phyloP scores from a whole-genome alignment of 1,284 basidiomycete species.

The Athelia psychrophila region DNA sequence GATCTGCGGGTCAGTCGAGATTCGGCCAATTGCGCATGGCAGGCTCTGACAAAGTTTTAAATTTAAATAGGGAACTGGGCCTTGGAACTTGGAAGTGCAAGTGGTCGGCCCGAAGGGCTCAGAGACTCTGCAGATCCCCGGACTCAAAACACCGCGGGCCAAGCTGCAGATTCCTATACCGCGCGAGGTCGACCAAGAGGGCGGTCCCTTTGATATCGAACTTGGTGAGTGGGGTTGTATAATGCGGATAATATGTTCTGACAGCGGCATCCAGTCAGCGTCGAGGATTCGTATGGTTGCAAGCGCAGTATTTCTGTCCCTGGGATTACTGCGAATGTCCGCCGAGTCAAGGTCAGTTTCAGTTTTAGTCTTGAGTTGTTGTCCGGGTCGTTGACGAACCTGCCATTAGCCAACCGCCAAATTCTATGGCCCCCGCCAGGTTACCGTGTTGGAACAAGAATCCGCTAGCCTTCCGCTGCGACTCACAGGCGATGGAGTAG shows the following conservation, averaged over 20 bases:
- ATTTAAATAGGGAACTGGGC: constrained; percentile 73
- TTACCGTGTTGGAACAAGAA: constrained; percentile 78
- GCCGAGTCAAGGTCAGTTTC: constrained; percentile 67
- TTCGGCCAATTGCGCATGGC: background rate
- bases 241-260: constrained; percentile 2
- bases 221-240: constrained; percentile 45
- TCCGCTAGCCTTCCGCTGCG: constrained; percentile 72
- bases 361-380: background rate
- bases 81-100: constrained; percentile 83
- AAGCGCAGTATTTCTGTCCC: constrained; percentile 75
- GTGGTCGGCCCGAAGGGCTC: constrained; percentile 67
- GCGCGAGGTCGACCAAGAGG: constrained; percentile 60
- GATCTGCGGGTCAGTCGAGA: constrained; percentile 61
- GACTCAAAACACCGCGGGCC: constrained; percentile 54
- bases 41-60: constrained; percentile 1
- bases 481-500: constrained; percentile 83
- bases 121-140: constrained; percentile 53
- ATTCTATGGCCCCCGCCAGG: constrained; percentile 68
- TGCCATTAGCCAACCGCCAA: constrained; percentile 73
- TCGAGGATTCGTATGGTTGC: constrained; percentile 90
- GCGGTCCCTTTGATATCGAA: constrained; percentile 81
- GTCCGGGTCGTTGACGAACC: constrained; percentile 1
- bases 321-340: constrained; percentile 87
- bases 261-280: constrained; percentile 51
- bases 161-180: constrained; percentile 69